phyloP scores from a whole-genome alignment of 129 eudicot genomes.

The carrot (Daucus carota) region DNA sequence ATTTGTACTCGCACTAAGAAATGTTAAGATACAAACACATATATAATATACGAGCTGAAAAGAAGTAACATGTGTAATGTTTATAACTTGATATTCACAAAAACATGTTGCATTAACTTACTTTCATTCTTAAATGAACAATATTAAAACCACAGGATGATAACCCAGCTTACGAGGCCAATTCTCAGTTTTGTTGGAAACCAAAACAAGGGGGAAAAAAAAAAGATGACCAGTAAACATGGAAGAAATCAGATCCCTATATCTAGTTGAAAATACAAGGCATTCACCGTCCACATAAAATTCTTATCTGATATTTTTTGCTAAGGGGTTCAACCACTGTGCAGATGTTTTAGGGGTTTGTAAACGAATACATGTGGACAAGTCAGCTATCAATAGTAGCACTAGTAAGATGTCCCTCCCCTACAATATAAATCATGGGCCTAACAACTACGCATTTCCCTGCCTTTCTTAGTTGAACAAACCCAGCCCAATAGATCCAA shows the following conservation, averaged over 20 bases:
- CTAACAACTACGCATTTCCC: background rate
- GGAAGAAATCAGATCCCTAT: background rate
- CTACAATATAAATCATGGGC: no score
- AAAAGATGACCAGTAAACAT: constrained; percentile 1
- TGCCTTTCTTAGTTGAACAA: background rate
- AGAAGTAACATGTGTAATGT: background rate
- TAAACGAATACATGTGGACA: background rate
- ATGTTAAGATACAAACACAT: background rate
- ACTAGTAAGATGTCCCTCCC: background rate
- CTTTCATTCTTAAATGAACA: background rate
- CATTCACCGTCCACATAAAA: background rate
- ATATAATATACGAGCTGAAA: background rate
- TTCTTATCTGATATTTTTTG: background rate
- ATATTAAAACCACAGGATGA: background rate
- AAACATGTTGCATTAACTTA: background rate
- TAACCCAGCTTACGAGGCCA: background rate
- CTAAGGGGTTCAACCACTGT: background rate
- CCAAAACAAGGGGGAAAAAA: background rate
- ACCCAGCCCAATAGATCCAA: background rate
- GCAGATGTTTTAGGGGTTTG: background rate
- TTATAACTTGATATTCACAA: no score
- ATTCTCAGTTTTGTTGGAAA: background rate
- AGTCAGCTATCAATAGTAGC: background rate
- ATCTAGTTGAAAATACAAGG: background rate
- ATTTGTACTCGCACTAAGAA: background rate